Conservation (phyloP, 768 basidiomycete species). For the Lentinula raphanica region DNA sequence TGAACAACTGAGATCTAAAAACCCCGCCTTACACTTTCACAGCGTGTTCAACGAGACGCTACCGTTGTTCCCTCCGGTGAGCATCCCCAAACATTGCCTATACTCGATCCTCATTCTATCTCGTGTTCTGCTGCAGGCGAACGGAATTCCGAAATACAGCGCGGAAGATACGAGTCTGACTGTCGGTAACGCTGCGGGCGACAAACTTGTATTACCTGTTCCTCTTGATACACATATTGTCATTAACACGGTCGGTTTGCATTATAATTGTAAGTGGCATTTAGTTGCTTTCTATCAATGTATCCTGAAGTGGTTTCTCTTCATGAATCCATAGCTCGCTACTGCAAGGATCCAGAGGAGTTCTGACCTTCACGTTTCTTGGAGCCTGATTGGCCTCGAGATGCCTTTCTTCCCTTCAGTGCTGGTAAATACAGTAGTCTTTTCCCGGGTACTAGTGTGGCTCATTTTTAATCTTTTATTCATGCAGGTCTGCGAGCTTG, state of each 20-base stretch:
- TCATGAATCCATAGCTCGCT: slow-evolving; percentile 35
- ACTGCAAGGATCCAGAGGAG: slow-evolving; percentile 47
- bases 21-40: no score
- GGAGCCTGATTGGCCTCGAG: slow-evolving; percentile 43
- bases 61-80: slow-evolving; percentile 41
- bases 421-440: slow-evolving; percentile 24
- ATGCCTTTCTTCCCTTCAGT: slow-evolving; percentile 52
- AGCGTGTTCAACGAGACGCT: slow-evolving; percentile 49
- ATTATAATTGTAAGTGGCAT: slow-evolving; percentile 42
- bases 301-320: no score
- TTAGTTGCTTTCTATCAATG: neutral
- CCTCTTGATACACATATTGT: slow-evolving; percentile 36
- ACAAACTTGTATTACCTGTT: slow-evolving; percentile 32
- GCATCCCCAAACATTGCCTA: slow-evolving; percentile 11
- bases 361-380: slow-evolving; percentile 39
- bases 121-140: slow-evolving; percentile 18
- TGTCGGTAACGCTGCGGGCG: slow-evolving; percentile 30
- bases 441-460: no score
- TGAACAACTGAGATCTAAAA: no score
- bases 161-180: slow-evolving; percentile 42
- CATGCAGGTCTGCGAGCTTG: slow-evolving; percentile 36
- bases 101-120: neutral
- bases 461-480: no score
- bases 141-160: slow-evolving; percentile 37
- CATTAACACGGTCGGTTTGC: slow-evolving; percentile 35